Evolutionary conservation across 192 early-diverging fungal genomes (phyloP), one percentile per base, ranked within the genome.

Genomic region (Linnemannia zychae): DNA sequence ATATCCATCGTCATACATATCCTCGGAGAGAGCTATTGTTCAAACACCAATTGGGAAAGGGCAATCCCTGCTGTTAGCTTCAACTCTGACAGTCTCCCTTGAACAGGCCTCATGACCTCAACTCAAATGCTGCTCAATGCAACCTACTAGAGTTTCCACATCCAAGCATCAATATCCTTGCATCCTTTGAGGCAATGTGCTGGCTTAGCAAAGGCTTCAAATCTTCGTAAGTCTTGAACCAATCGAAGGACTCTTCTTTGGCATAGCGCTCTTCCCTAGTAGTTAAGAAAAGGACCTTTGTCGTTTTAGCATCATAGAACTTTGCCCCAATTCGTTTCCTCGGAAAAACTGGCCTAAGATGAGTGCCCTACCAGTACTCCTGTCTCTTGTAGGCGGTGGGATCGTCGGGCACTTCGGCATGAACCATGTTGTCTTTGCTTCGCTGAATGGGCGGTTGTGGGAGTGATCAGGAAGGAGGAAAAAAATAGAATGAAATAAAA

Each of bases 191-290:
- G 34, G 82, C 83, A 48, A 95, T 89, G 38, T 89, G 74, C 78
- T 88, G 63, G 71, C 82, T 85, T 28, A 96, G 82, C 53, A 94
- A 80, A 63, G 92, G 91, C 74, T 93, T 89, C 66, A 96, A 79
- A 40, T 96, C 94, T 71, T 88, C 82, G 88, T 94, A 96, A 24
- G 93, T 95, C 86, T 96, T 96, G 87, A 97, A 97, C 96, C 97
- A 98, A 89, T 97, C 97, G 86, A 96, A 98, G 0, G 92, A 91
- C 46, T 80, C 87, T 75, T 88, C 48, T 52, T 84, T 75, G 69
- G 77, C 46, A 78, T 85, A 81, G 88, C 89, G 72, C 88, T 92
- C 78, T 74, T 71, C 71, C 78, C 70, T 71, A 40, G 28, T 0
- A 70, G 15, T 28, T 38, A 12, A 22, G 33, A 70, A 33, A 37